A percentile compares a stretch with the other conserved stretches of the same genome.
phyloP scores from a whole-genome alignment of 2,329 filamentous ascomycete species.

The Microdochium paspali region DNA sequence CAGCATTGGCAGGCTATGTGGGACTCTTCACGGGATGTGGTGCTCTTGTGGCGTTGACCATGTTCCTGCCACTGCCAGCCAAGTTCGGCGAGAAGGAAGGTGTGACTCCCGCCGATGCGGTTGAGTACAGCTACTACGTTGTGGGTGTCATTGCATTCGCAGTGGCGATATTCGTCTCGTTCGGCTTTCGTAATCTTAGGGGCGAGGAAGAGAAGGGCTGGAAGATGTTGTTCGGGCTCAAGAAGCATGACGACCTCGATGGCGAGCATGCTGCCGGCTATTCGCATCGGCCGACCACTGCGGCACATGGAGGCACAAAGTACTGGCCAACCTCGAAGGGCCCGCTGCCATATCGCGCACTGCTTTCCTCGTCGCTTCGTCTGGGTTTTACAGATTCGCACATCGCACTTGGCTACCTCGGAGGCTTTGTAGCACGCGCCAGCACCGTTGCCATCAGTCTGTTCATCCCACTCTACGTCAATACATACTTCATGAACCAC shows the following conservation, averaged over 20 bases:
- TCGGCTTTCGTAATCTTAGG: slow-evolving; percentile 60
- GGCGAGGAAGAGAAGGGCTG: slow-evolving; percentile 75
- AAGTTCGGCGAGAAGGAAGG: slow-evolving; percentile 63
- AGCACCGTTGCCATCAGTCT: slow-evolving; percentile 92
- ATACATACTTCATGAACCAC: slow-evolving; percentile 76
- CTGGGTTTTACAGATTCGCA: slow-evolving; percentile 67
- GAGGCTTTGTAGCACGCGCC: slow-evolving; percentile 88
- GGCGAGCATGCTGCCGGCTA: slow-evolving; percentile 1
- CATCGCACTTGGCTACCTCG: slow-evolving; percentile 82
- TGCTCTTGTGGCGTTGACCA: slow-evolving; percentile 68
- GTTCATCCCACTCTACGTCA: slow-evolving; percentile 89
- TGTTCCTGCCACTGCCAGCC: slow-evolving; percentile 84
- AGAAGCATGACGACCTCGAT: slow-evolving; percentile 10
- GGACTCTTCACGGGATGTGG: slow-evolving; percentile 89
- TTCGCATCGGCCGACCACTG: not conserved
- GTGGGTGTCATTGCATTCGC: slow-evolving; percentile 64
- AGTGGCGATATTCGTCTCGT: slow-evolving; percentile 65
- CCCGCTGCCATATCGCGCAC: slow-evolving; percentile 46
- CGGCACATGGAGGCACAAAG: not conserved
- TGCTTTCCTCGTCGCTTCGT: slow-evolving; percentile 53
- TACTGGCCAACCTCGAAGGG: slow-evolving; percentile 1
- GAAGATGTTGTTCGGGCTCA: slow-evolving; percentile 41
- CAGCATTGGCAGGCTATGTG: slow-evolving; percentile 73
- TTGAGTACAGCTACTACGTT: slow-evolving; percentile 80
- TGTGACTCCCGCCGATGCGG: slow-evolving; percentile 63